phyloP scores from a whole-genome alignment of 2,329 filamentous ascomycete species.

The Elsinoe arachidis region DNA sequence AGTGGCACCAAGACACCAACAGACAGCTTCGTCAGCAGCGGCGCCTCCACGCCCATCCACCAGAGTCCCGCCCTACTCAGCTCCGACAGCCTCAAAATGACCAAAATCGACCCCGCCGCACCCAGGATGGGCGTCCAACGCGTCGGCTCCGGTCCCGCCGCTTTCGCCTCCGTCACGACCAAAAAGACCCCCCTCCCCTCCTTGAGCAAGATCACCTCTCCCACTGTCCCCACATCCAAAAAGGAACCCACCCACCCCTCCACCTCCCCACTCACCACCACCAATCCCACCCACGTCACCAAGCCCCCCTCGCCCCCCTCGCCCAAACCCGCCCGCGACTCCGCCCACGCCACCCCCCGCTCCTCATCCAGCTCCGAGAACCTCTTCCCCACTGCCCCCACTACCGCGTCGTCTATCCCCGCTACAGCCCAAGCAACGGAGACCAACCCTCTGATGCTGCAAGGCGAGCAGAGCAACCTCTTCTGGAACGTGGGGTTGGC shows the following conservation, averaged over 20 bases:
- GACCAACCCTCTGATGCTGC: constrained; percentile 40
- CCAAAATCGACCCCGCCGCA: constrained; percentile 21
- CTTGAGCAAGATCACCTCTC: background rate
- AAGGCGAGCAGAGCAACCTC: constrained; percentile 43
- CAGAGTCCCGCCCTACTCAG: constrained; percentile 8
- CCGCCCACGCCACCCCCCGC: background rate
- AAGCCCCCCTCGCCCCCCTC: background rate
- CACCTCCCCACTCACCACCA: background rate
- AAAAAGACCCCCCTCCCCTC: background rate
- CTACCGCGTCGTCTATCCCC: background rate
- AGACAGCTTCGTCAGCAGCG: constrained; percentile 6
- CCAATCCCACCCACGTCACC: background rate
- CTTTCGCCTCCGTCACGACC: background rate
- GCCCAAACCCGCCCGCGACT: background rate
- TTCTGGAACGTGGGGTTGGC: constrained; percentile 42
- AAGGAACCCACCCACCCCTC: background rate
- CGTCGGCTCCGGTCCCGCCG: constrained; percentile 2
- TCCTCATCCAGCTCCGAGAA: constrained; percentile 2
- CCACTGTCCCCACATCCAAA: background rate
- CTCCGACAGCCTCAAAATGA: constrained; percentile 8
- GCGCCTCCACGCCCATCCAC: constrained; percentile 4
- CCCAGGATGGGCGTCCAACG: constrained; percentile 18
- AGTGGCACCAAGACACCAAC: constrained; percentile 8
- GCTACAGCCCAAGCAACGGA: constrained; percentile 16
- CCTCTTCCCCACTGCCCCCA: constrained; percentile 2